Base-by-base conservation (phyloP, 352 stramenopile species). In the Phytophthora boehmeriae region DNA sequence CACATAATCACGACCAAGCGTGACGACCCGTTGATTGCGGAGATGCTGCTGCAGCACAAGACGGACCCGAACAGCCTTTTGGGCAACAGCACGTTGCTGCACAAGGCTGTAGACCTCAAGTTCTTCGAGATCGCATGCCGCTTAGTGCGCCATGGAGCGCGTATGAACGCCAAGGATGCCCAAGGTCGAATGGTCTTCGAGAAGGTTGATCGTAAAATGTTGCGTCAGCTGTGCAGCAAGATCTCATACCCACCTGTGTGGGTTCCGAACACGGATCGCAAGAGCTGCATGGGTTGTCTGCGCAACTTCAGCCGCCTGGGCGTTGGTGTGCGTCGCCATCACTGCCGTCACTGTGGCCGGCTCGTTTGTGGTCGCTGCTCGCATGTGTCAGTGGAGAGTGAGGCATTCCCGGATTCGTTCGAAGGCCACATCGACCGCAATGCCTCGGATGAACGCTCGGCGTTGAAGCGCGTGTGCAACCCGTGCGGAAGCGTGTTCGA, bases 321-420 rank as follows among this genome's bases (percentile, higher is more conserved):
- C 20, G 59, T 94, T 11, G 84, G 81, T 35, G 73, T 90, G 23
- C 83, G 86, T 41, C 87, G 87, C 20, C 87, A 96, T 61, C 87
- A 96, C 68, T 96, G 87, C 60, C 87, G 88, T 13, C 88, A 92
- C 71, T 96, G 88, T 57, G 88, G 86, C 0, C 83, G 86, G 11
- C 70, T 96, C 25, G 86, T 88, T 50, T 96, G 87, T 50, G 81
- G 84, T 14, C 70, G 88, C 51, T 96, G 87, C 61, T 89, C 83
- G 46, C 71, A 90, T 47, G 74, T 88, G 13, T 90, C 79, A 11
- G 71, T 96, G 9, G 83, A 92, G 43, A 82, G 68, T 45, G 81
- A 80, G 28, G 80, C 82, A 19, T 95, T 93, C 57, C 83, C 86
- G 8, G 66, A 76, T 58, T 70, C 73, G 2, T 95, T 93, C 45